Conservation (phyloP, 2,329 filamentous ascomycete species). For the Cladosporium halotolerans region DNA sequence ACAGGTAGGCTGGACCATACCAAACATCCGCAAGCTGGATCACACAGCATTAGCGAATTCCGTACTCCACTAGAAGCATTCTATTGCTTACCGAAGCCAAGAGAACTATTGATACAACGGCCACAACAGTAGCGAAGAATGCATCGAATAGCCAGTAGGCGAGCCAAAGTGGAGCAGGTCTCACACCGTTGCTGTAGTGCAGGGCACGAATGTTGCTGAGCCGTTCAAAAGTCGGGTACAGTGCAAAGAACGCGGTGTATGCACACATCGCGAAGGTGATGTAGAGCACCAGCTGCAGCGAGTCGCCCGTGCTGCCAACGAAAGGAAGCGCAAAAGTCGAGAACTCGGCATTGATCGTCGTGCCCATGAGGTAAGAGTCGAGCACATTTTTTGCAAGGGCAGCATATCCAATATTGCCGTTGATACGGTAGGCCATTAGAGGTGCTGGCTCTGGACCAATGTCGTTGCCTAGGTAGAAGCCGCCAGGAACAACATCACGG, state of each 20-base stretch:
- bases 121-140: slow-evolving; percentile 58
- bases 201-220: slow-evolving; percentile 70
- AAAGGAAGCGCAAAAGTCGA: slow-evolving; percentile 68
- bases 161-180: slow-evolving; percentile 71
- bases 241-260: slow-evolving; percentile 77
- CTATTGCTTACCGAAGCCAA: slow-evolving; percentile 49
- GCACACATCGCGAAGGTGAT: slow-evolving; percentile 67
- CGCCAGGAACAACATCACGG: slow-evolving; percentile 63
- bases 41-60: slow-evolving; percentile 1
- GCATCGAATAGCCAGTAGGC: slow-evolving; percentile 78
- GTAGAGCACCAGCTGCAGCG: slow-evolving; percentile 72
- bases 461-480: slow-evolving; percentile 60
- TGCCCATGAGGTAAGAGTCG: slow-evolving; percentile 66
- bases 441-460: slow-evolving; percentile 41
- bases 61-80: neutral
- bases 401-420: slow-evolving; percentile 54
- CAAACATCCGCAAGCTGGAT: slow-evolving; percentile 47
- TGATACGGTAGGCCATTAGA: slow-evolving; percentile 62
- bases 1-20: slow-evolving; percentile 71
- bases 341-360: slow-evolving; percentile 63
- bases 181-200: slow-evolving; percentile 83
- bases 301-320: slow-evolving; percentile 58
- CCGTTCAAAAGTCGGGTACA: slow-evolving; percentile 78
- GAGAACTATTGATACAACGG: slow-evolving; percentile 59
- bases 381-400: slow-evolving; percentile 83